Evolutionary conservation across 805 yeast genomes (phyloP), one percentile per base, ranked within the genome.

Genomic region (Lipomyces mesembrius): DNA sequence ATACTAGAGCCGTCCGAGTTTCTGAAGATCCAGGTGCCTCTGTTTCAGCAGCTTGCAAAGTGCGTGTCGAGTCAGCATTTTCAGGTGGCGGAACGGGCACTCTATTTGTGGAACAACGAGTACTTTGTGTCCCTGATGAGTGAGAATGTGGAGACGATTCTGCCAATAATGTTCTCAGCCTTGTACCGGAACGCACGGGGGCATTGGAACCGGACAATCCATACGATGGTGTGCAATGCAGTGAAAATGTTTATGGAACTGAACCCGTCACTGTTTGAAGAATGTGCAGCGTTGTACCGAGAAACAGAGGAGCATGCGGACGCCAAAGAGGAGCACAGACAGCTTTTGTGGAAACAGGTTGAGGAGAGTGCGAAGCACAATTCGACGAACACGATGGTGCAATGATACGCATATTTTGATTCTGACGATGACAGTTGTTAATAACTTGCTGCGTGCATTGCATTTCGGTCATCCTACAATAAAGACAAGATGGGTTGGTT

Each of bases 51-150:
- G 79, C 83, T 95, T 71, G 90, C 97, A 60, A 92, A 90, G 78
- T 94, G 98, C 80, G 93, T 95, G 52, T 85, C 96, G 34, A 90
- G 97, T 1, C 91, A 97, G 34, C 98, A 95, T 80, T 96, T 95
- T 82, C 99, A 95, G 83, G 97, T 95, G 32, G 90, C 96, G 65
- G 99, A 95, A 79, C 92, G 96, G 73, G 97, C 95, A 1, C 84
- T 95, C 67, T 90, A 93, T 76, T 92, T 87, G 78, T 95, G 97
- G 95, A 90, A 91, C 74, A 94, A 94, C 78, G 98, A 95, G 76
- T 93, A 91, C 79, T 93, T 95, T 77, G 85, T 93, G 71, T 89
- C 92, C 54, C 80, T 94, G 73, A 92, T 95, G 59, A 91, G 96
- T 25, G 98, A 95, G 75, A 80, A 81, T 71, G 93, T 96, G 8